Evolutionary conservation across 2,329 filamentous ascomycete species (phyloP).

Genomic region (Botrytis porri): DNA sequence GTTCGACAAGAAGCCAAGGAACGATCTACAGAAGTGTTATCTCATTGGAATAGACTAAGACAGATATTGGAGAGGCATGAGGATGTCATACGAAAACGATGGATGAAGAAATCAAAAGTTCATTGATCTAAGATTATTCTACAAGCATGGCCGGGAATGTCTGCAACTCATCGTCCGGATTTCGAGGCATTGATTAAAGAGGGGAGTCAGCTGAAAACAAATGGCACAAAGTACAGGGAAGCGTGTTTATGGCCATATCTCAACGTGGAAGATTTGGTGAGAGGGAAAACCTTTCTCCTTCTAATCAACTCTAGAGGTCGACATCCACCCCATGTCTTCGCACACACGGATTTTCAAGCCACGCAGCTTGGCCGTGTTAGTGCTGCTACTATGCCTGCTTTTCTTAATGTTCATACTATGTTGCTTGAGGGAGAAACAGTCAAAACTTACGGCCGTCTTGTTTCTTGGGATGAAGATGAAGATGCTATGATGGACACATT

Average conservation of each 20-base stretch:
- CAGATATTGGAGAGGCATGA: conserved; percentile 51
- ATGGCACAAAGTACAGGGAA: conserved; percentile 34
- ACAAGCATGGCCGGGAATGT: conserved; percentile 50
- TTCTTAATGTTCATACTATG: conserved; percentile 39
- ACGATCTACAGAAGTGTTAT: conserved; percentile 19
- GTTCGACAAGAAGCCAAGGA: conserved; percentile 21
- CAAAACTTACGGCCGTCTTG: conserved; percentile 40
- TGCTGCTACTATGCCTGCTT: conserved; percentile 31
- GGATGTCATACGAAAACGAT: conserved; percentile 50
- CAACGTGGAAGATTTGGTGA: conserved; percentile 54
- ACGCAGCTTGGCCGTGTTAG: conserved; percentile 37
- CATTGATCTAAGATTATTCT: conserved; percentile 48
- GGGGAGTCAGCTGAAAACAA: conserved; percentile 20
- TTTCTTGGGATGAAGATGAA: conserved; percentile 40
- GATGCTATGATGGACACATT: conserved; percentile 42
- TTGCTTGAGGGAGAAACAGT: conserved; percentile 37
- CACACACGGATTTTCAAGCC: conserved; percentile 43
- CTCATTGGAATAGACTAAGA: conserved; percentile 22
- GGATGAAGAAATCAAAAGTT: conserved; percentile 50
- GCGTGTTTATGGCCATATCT: conserved; percentile 52
- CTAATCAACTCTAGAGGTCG: conserved; percentile 53
- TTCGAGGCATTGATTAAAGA: conserved; percentile 39
- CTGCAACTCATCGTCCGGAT: conserved; percentile 50
- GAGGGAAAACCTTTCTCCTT: conserved; percentile 45
- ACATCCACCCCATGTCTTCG: conserved; percentile 47